Evolutionary conservation across 164 flowering plant genomes (phyloP), one percentile per base, ranked within the genome.

Genomic region (Amborella trichopoda): DNA sequence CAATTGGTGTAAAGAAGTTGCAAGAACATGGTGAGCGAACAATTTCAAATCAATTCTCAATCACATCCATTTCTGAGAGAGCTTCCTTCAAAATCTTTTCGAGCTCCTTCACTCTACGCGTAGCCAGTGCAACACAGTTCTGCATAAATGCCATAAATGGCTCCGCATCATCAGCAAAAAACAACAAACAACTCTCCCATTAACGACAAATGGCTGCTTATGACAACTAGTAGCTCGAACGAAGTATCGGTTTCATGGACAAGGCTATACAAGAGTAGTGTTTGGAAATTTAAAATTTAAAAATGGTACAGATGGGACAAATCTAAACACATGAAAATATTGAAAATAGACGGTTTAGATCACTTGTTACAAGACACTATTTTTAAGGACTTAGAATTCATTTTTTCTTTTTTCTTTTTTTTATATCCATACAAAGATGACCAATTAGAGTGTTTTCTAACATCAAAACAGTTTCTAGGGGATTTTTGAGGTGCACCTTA

Each of bases 81-180:
- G 82, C 80, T 56, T 78, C 91, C 27, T 69, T 58, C 52, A 82
- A 56, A 42, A 76, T 72, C 46, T 44, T 51, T 54, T 69, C 67
- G 42, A 88, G 75, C 50, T 84, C 91, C 59, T 73, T 72, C 66
- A 65, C 68, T 60, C 97, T 75, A 44, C 67, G 71, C 60, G 72
- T 74, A 36, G 97, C 68, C 54, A 84, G 59, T 39, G 72, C 77
- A 60, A 82, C 46, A 36, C 84, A 88, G 44, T 75, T 81, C 94
- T 88, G 78, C 69, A 77, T n/a, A 21, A n/a, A n/a, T n/a, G n/a
- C n/a, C n/a, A n/a, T n/a, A 11, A 4, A 40, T 30, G 23, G 21
- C 30, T 30, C 13, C 13, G 34, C 34, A 30, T 6, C 13, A 13
- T 30, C 13, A 30, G 34, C 55, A n/a, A 44, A 55, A 6, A 50